Percentiles rank a stretch among this genome's conserved stretches.
Conservation (phyloP, 257 asterid species). For the Solanum microdontum region DNA sequence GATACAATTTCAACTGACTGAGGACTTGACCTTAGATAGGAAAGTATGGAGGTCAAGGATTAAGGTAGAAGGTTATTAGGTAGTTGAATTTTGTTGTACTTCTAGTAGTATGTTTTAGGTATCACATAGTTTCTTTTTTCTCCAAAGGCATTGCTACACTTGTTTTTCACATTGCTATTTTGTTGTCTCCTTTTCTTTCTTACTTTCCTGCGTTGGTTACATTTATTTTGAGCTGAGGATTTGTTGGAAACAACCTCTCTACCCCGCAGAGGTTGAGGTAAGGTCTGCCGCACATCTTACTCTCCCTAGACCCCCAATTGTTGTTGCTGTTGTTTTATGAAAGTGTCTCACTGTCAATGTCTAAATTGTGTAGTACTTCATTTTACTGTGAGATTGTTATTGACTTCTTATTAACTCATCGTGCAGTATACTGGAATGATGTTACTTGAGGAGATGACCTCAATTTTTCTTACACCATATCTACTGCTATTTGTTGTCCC, state of each 20-base stretch:
- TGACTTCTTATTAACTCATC: not conserved
- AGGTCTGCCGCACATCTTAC: not conserved
- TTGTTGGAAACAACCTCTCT: not conserved
- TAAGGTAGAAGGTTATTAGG: not conserved
- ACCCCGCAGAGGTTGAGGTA: not conserved
- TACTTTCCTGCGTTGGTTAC: not conserved
- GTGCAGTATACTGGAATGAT: conserved; percentile 89
- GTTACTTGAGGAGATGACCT: conserved; percentile 96
- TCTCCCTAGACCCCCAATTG: not conserved
- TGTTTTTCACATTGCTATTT: not conserved
- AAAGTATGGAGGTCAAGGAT: not conserved
- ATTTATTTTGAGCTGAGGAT: not conserved
- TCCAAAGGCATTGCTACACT: not conserved
- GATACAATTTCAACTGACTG: not conserved
- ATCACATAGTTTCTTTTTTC: not conserved
- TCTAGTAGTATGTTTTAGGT: not conserved
- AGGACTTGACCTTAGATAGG: not conserved
- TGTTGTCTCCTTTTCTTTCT: not conserved
- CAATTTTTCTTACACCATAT: conserved; percentile 88
- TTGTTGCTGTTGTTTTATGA: not conserved
- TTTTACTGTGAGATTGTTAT: not conserved
- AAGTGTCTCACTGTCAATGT: not conserved
- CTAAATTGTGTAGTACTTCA: not conserved
- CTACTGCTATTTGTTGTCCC: conserved; percentile 79
- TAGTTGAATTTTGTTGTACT: not conserved